phyloP scores from a whole-genome alignment of 2,329 filamentous ascomycete genomes.

The Cladosporium sphaerospermum region DNA sequence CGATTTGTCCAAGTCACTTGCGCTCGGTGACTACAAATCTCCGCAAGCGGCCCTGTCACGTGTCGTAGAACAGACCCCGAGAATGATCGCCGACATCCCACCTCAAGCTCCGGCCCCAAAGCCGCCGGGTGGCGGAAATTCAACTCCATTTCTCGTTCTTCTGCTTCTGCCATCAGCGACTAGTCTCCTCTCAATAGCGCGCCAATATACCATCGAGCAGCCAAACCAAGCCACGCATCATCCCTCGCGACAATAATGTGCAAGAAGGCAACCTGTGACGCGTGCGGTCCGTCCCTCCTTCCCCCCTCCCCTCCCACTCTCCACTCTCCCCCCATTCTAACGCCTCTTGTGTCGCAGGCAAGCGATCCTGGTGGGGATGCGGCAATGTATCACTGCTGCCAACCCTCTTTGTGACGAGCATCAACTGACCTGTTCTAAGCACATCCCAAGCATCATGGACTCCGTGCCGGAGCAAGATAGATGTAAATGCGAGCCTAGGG shows the following conservation, averaged over 20 bases:
- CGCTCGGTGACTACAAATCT: not conserved
- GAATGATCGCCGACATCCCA: not conserved
- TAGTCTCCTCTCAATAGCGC: too few species aligned
- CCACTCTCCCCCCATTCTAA: too few species aligned
- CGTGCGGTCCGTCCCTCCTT: constrained; percentile 59
- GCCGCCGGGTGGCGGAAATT: not conserved
- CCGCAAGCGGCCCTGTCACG: not conserved
- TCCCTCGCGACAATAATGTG: constrained; percentile 50
- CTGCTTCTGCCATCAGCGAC: too few species aligned
- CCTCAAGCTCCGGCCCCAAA: not conserved
- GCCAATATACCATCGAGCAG: not conserved
- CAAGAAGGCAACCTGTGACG: constrained; percentile 55
- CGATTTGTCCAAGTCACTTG: too few species aligned
- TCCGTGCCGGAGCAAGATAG: constrained; percentile 51
- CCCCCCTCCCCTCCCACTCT: too few species aligned
- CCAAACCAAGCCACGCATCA: not conserved
- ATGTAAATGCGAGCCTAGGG: constrained; percentile 60
- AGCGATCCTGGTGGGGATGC: constrained; percentile 31
- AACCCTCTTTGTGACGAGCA: not conserved
- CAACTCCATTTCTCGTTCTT: too few species aligned
- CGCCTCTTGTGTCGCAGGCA: constrained; percentile 20
- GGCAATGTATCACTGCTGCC: constrained; percentile 13
- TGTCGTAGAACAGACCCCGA: not conserved
- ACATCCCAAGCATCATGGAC: constrained; percentile 59
- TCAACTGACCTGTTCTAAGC: constrained; percentile 40